Conservation (phyloP, 2,329 filamentous ascomycete genomes). For the Xylaria polymorpha region DNA sequence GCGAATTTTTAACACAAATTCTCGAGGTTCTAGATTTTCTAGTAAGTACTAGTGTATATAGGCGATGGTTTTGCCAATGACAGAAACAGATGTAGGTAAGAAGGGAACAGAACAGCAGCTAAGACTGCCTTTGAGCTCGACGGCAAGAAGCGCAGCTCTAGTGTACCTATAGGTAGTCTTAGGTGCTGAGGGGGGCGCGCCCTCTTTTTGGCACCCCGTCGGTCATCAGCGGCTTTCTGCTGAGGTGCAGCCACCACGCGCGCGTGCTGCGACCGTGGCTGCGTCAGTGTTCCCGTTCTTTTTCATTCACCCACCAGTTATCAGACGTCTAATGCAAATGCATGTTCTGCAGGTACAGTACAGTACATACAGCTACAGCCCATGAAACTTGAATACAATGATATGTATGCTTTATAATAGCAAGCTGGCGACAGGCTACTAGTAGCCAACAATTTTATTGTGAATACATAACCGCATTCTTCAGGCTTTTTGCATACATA, state of each 20-base stretch:
- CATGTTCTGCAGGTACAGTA: background rate
- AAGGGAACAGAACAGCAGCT: too few species aligned
- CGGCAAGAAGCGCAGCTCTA: conserved; percentile 8
- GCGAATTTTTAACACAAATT: conserved; percentile 19
- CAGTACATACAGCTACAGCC: too few species aligned
- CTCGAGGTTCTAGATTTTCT: background rate
- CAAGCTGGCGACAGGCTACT: too few species aligned
- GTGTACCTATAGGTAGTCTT: too few species aligned
- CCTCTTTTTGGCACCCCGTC: conserved; percentile 37
- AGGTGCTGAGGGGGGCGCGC: conserved; percentile 35
- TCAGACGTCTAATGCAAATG: background rate
- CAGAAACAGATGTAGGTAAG: background rate
- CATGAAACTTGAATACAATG: too few species aligned
- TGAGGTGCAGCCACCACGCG: conserved; percentile 11
- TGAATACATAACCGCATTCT: too few species aligned
- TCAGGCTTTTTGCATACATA: background rate
- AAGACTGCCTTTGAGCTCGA: too few species aligned
- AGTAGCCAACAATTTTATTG: too few species aligned
- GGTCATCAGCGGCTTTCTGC: conserved; percentile 44
- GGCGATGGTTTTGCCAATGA: background rate
- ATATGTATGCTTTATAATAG: too few species aligned
- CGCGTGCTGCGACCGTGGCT: background rate
- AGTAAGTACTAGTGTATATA: background rate
- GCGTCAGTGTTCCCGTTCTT: conserved; percentile 23
- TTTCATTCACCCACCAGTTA: background rate